A percentile compares a stretch with the other conserved stretches of the same genome.
Evolutionary conservation across 495 filamentous ascomycete genomes (phyloP).

Genomic region (Penicillium coffeae): DNA sequence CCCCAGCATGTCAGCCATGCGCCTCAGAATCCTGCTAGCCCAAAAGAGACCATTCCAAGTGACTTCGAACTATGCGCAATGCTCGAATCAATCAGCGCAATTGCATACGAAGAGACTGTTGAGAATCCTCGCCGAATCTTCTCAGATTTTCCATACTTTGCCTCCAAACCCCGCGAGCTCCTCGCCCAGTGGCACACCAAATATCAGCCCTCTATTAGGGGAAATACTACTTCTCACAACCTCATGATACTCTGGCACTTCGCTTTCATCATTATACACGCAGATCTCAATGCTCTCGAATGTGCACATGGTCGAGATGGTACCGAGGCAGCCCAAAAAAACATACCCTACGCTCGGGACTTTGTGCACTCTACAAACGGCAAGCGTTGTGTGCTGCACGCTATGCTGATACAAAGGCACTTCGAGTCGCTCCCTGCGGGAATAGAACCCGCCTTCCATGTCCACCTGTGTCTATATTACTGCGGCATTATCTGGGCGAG

Average conservation of each 20-base stretch:
- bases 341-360: constrained; percentile 2
- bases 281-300: constrained; percentile 26
- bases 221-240: constrained; percentile 8
- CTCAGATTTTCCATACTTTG: too few species aligned
- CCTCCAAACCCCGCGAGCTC: constrained; percentile 1
- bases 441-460: constrained; percentile 17
- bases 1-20: too few species aligned
- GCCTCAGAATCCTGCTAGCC: background rate
- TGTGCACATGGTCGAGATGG: constrained; percentile 22
- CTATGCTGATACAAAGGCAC: constrained; percentile 13
- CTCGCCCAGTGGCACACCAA: constrained; percentile 10
- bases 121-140: background rate
- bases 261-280: constrained; percentile 23
- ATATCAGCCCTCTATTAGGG: background rate
- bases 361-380: constrained; percentile 11
- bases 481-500: constrained; percentile 14
- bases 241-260: constrained; percentile 32
- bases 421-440: constrained; percentile 14
- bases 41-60: background rate
- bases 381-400: constrained; percentile 16
- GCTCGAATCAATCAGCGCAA: constrained; percentile 13
- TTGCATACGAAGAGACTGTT: constrained; percentile 5
- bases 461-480: constrained; percentile 18
- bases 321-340: background rate
- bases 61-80: constrained; percentile 12